Evolutionary conservation across 345 rosid genomes (phyloP), one percentile per base, ranked within the genome.

Genomic region (Sisymbrium altissimum): DNA sequence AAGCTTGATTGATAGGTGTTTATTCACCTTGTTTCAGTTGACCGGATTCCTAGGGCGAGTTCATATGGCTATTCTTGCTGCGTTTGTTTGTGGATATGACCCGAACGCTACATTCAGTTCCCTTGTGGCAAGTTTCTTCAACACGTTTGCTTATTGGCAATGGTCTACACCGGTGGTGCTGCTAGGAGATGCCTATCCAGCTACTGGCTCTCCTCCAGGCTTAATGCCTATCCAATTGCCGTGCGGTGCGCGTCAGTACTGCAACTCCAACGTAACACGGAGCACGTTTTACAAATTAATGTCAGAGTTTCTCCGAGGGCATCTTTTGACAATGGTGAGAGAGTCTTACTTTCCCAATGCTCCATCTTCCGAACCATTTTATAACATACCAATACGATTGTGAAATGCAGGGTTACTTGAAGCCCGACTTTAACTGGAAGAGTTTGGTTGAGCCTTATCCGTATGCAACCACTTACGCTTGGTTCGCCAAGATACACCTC

Each of bases 21-120:
- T 0, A 2, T 75, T 49, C 0, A 10, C 21, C 32, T 36, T 30
- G 25, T 68, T 73, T 79, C 80, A 86, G 88, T 69, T 83, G 74
- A 80, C 83, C 81, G 94, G 89, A 40, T 84, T 86, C 74, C 71
- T 84, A 6, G 89, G 91, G 56, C 91, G 94, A 36, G 77, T 86
- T 29, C 88, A 86, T 77, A 46, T 85, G 80, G 91, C 88, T 35
- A 48, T 84, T 76, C 89, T 85, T 58, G 81, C 81, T 17, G 86
- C 86, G 35, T 80, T 73, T 75, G 79, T 85, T 21, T 88, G 89
- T 70, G 81, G 83, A 76, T 64, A 60, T 66, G 25, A 80, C 55
- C 83, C 85, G 5, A 55, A 77, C 36, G 86, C 83, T 69, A 70
- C 83, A 71, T 27, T 85, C 49, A 81, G 74, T 53, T 65, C 79